phyloP scores from a whole-genome alignment of 169 alveolate genomes.

The Cystoisospora suis region DNA sequence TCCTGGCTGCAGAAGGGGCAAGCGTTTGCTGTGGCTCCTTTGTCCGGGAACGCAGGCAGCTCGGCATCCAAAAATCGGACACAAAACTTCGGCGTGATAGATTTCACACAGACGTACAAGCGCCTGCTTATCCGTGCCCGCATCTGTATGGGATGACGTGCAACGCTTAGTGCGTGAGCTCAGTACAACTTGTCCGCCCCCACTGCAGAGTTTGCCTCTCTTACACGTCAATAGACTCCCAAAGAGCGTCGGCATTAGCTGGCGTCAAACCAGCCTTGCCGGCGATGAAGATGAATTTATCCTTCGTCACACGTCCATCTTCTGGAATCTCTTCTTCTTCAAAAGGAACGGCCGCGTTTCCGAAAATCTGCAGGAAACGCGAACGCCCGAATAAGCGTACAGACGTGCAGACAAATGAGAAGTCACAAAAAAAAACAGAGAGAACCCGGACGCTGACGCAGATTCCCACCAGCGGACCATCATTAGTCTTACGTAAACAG shows the following conservation, averaged over 20 bases:
- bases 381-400: background rate
- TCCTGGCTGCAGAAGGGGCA: no score
- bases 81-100: no score
- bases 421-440: background rate
- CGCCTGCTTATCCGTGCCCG: no score
- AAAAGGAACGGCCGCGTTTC: conserved; percentile 63
- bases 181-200: background rate
- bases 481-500: no score
- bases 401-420: background rate
- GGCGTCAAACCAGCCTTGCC: conserved; percentile 60
- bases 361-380: conserved; percentile 51
- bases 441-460: background rate
- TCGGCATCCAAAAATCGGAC: no score
- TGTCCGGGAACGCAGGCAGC: no score
- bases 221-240: conserved; percentile 61
- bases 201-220: background rate
- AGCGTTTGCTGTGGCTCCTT: no score
- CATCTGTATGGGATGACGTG: no score
- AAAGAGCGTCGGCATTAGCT: conserved; percentile 56
- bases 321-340: conserved; percentile 28
- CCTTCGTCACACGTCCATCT: conserved; percentile 62
- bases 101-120: no score
- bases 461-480: no score
- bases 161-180: no score
- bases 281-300: conserved; percentile 43